Evolutionary conservation across 805 yeast genomes (phyloP).

Genomic region (Candida sanyiensis): DNA sequence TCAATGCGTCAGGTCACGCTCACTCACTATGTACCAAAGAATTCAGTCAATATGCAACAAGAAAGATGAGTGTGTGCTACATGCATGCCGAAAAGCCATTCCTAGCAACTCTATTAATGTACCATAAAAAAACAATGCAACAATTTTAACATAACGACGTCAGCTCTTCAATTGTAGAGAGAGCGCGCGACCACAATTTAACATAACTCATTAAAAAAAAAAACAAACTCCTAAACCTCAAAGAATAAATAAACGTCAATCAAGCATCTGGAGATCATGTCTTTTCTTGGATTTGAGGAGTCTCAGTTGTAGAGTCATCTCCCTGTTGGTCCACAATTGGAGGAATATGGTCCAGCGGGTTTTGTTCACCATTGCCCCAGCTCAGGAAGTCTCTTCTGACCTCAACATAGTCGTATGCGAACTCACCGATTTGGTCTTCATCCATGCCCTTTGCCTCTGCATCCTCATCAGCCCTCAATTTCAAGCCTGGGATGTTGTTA

Average conservation of each 20-base stretch:
- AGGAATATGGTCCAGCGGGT: constrained; percentile 13
- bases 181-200: too few relatives aligned
- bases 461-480: constrained; percentile 73
- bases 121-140: not conserved
- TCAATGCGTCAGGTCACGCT: not conserved
- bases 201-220: not conserved
- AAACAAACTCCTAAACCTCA: constrained; percentile 1
- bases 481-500: constrained; percentile 74
- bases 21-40: too few relatives aligned
- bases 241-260: not conserved
- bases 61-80: too few relatives aligned
- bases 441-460: constrained; percentile 90
- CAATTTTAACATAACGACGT: not conserved
- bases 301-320: constrained; percentile 9
- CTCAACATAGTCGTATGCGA: constrained; percentile 97
- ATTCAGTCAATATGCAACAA: too few relatives aligned
- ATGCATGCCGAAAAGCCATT: too few relatives aligned
- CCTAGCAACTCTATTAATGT: too few relatives aligned
- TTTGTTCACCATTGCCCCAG: constrained; percentile 30
- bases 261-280: not conserved
- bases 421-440: constrained; percentile 96
- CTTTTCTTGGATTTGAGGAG: constrained; percentile 6
- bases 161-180: not conserved
- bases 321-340: constrained; percentile 5
- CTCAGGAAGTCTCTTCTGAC: constrained; percentile 82